Conservation (phyloP, 176 grass and related monocot genomes). For the Zea luxurians region DNA sequence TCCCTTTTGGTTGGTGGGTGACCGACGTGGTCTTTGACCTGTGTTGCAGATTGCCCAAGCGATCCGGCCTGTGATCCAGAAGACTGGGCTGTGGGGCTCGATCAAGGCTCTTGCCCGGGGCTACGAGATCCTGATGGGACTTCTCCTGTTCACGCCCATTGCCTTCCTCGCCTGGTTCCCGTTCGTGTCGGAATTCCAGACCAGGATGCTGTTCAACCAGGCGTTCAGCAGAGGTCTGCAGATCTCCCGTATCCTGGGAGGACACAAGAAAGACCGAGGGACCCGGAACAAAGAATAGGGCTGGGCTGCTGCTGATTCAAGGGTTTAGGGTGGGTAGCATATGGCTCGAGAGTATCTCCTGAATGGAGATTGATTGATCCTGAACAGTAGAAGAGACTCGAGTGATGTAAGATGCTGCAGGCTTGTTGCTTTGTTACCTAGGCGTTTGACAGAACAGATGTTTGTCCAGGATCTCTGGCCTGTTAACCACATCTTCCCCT, state of each 20-base stretch:
- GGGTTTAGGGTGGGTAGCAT: too few species aligned
- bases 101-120: constrained; percentile 86
- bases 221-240: constrained; percentile 95
- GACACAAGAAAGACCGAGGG: constrained; percentile 82
- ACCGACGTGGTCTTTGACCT: neutral
- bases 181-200: constrained; percentile 94
- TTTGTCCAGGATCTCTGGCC: too few species aligned
- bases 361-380: too few species aligned
- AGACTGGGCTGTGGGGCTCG: constrained; percentile 65
- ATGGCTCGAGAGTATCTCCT: too few species aligned
- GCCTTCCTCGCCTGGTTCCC: constrained; percentile 95
- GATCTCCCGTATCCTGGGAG: constrained; percentile 93
- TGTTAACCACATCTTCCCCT: too few species aligned
- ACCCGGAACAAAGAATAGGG: constrained; percentile 78
- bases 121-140: constrained; percentile 89
- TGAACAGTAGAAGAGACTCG: too few species aligned
- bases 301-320: neutral
- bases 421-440: too few species aligned
- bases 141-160: constrained; percentile 83
- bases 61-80: constrained; percentile 54
- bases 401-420: too few species aligned
- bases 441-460: too few species aligned
- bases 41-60: constrained; percentile 83
- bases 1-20: too few species aligned
- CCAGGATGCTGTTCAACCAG: constrained; percentile 97